Conservation (phyloP, 2,329 filamentous ascomycete genomes). For the Penicillium paneum region DNA sequence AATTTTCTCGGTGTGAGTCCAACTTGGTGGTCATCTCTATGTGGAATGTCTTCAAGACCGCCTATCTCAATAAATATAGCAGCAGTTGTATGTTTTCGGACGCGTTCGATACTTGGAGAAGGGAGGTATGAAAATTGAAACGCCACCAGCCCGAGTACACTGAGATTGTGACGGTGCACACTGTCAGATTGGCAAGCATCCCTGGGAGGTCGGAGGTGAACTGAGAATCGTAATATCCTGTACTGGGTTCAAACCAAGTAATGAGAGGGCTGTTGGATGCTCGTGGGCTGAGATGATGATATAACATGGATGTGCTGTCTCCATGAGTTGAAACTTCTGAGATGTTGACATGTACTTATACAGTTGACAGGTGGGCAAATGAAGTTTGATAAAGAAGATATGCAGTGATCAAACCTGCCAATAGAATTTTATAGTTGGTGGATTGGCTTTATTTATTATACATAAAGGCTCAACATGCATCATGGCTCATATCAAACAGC, state of each 20-base stretch:
- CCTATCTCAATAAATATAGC: background rate
- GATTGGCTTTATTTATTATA: background rate
- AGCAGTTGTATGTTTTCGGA: background rate
- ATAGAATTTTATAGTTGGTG: background rate
- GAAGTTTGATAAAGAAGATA: background rate
- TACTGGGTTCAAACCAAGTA: background rate
- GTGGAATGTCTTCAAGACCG: background rate
- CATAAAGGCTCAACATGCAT: background rate
- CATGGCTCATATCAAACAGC: background rate
- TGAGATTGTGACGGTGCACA: no score
- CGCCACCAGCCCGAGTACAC: background rate
- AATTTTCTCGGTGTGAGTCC: background rate
- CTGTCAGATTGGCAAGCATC: background rate
- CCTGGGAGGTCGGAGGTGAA: no score
- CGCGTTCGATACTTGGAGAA: background rate
- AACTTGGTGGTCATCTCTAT: background rate
- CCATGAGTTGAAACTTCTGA: background rate
- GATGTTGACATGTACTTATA: background rate
- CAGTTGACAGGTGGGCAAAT: no score
- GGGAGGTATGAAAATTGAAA: no score
- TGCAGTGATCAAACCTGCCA: background rate
- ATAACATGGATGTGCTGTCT: no score
- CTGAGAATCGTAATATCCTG: no score
- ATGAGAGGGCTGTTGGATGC: background rate
- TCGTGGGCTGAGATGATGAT: no score